Percentiles rank a stretch among this genome's conserved stretches.
Conservation (phyloP, 805 yeast genomes). For the Saccharomycopsis capsularis region DNA sequence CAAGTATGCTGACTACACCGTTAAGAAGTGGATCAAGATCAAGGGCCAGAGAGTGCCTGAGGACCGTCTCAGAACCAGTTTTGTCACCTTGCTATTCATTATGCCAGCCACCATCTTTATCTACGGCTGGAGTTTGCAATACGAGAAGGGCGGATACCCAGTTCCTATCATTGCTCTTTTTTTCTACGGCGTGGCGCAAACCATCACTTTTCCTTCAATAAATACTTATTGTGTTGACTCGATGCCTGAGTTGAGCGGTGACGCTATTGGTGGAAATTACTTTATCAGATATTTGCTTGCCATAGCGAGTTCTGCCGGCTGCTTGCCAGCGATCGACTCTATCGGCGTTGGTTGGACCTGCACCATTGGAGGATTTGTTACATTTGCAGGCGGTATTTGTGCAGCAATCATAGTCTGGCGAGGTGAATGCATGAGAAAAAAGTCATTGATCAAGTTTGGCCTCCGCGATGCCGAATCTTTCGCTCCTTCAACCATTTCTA, state of each 20-base stretch:
- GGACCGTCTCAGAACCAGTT: conserved; percentile 40
- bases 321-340: conserved; percentile 37
- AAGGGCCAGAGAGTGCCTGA: conserved; percentile 45
- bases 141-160: conserved; percentile 47
- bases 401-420: conserved; percentile 31
- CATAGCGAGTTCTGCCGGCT: conserved; percentile 45
- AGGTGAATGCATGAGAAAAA: conserved; percentile 35
- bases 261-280: conserved; percentile 50
- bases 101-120: conserved; percentile 40
- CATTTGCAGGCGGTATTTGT: conserved; percentile 34
- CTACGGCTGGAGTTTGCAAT: conserved; percentile 49
- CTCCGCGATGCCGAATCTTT: not conserved
- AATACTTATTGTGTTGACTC: conserved; percentile 56
- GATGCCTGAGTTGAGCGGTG: conserved; percentile 47
- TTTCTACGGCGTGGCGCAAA: conserved; percentile 43
- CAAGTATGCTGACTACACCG: conserved; percentile 42
- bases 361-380: conserved; percentile 40
- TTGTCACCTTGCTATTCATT: conserved; percentile 36
- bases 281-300: conserved; percentile 44
- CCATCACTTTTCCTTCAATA: conserved; percentile 43
- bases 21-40: conserved; percentile 35
- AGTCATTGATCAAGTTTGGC: conserved; percentile 8
- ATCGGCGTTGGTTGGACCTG: conserved; percentile 55
- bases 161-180: conserved; percentile 46
- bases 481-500: no score